These are phyloP conservation scores for Fagopyrum esculentum DNA, from an alignment of 148 eudicot genomes.

Conservation along the genomic window DNA sequence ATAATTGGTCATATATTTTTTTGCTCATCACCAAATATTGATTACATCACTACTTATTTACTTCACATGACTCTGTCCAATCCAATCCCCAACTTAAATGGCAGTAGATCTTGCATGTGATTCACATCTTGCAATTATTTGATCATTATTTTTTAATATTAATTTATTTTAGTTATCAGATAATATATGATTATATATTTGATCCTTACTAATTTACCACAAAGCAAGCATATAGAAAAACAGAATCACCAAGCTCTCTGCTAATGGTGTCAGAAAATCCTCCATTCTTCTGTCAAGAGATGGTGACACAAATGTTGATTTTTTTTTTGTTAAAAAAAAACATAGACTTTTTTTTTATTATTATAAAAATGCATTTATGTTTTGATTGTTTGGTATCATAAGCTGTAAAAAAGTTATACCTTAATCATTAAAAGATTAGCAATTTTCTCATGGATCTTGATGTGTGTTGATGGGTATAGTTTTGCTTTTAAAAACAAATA, in stretches of 20 bases:
- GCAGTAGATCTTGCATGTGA: constrained; percentile 10
- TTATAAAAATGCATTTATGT: too few relatives aligned
- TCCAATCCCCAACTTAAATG: neutral
- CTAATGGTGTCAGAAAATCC: neutral
- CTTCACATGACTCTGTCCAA: constrained; percentile 11
- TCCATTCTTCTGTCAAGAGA: constrained; percentile 4
- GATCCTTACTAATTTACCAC: neutral
- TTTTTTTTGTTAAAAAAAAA: too few relatives aligned
- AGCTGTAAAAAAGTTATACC: too few relatives aligned
- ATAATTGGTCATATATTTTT: neutral
- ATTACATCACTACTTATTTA: constrained; percentile 7
- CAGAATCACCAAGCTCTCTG: neutral
- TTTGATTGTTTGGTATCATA: neutral
- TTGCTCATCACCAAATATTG: constrained; percentile 1
- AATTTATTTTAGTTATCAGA: neutral
- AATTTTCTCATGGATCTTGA: neutral
- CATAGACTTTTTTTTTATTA: too few relatives aligned
- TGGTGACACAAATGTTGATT: neutral
- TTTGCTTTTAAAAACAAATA: neutral
- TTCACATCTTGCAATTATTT: neutral
- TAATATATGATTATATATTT: neutral
- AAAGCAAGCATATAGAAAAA: neutral
- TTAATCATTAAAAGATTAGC: neutral
- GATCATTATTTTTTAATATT: neutral
- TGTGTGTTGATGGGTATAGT: neutral